phyloP scores from a whole-genome alignment of 1,284 basidiomycete genomes.

The Ceratobasidium sp. region DNA sequence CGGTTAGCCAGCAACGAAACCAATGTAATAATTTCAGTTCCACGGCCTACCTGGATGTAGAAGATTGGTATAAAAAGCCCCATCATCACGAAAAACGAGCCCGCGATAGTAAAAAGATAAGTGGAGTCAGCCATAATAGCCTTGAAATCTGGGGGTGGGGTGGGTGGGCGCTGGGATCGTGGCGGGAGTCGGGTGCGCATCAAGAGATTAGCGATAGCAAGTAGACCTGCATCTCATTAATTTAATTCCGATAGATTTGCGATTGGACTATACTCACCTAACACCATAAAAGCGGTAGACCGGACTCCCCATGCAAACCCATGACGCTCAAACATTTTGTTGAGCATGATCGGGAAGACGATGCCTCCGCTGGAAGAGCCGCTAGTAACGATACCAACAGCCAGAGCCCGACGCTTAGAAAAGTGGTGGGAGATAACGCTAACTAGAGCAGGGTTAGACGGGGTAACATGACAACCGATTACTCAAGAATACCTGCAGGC shows the following conservation, averaged over 20 bases:
- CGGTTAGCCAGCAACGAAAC: neutral
- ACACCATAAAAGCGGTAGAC: constrained; percentile 31
- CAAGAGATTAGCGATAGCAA: constrained; percentile 36
- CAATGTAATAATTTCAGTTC: neutral
- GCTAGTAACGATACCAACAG: constrained; percentile 60
- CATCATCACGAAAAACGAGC: neutral
- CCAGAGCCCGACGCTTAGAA: constrained; percentile 55
- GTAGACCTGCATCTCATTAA: constrained; percentile 9
- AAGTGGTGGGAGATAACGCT: constrained; percentile 64
- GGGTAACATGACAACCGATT: neutral
- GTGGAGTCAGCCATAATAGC: constrained; percentile 32
- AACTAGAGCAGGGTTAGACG: constrained; percentile 46
- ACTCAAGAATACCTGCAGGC: constrained; percentile 20
- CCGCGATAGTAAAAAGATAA: constrained; percentile 17
- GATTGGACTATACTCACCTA: constrained; percentile 9
- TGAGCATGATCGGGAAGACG: constrained; percentile 68
- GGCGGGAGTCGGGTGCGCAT: constrained; percentile 41
- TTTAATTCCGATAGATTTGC: neutral
- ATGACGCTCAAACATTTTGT: constrained; percentile 59
- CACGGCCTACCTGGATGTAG: neutral
- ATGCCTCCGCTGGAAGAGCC: constrained; percentile 64
- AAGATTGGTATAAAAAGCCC: neutral
- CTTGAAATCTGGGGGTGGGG: constrained; percentile 28
- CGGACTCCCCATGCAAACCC: constrained; percentile 64
- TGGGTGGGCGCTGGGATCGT: constrained; percentile 15